Evolutionary conservation across 2,329 filamentous ascomycete genomes (phyloP), one percentile per base, ranked within the genome.

Genomic region (Beauveria australis): DNA sequence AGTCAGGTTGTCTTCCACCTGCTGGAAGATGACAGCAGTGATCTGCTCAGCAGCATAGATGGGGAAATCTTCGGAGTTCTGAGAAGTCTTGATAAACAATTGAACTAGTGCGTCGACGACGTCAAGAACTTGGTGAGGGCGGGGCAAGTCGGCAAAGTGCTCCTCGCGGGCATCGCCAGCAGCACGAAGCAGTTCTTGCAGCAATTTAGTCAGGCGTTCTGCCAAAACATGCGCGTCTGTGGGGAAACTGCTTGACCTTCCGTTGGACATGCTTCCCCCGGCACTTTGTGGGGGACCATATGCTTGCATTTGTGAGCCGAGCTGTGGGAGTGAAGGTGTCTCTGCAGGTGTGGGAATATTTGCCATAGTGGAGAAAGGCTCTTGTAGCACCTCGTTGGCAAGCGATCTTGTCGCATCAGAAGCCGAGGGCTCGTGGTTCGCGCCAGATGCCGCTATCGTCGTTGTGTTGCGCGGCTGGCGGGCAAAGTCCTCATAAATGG

Each of bases 401-500:
- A 88, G 75, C 7, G 82, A 82, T 61, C 84, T 77, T 1, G 82
- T 85, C 5, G 83, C 78, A 67, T 88, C 85, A 1, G 84, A 86
- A 1, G 80, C 73, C 2, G 85, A 83, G 12, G 83, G 75, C 18
- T 77, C 78, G 65, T 87, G 84, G 18, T 54, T 60, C 22, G 51
- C 51, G 28, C 58, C 58, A 4, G 79, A 76, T 1, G 80, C 72
- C 71, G 85, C 72, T 73, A 85, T 70, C 70, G 79, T 70, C 76
- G 80, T 66, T 70, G 79, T 72, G 69, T 81, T 83, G 60, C 91
- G 88, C 30, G 91, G 88, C 71, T 96, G 91, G 60, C 92, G 83
- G 10, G 91, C 91, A 73, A 99, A 99, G 64, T 97, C 92, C 69
- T 97, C 92, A 69, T 99, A 99, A 28, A 99, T 95, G 12, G 90